Evolutionary conservation across 257 asterid species (phyloP).

Genomic region (Ilex aquifolium): DNA sequence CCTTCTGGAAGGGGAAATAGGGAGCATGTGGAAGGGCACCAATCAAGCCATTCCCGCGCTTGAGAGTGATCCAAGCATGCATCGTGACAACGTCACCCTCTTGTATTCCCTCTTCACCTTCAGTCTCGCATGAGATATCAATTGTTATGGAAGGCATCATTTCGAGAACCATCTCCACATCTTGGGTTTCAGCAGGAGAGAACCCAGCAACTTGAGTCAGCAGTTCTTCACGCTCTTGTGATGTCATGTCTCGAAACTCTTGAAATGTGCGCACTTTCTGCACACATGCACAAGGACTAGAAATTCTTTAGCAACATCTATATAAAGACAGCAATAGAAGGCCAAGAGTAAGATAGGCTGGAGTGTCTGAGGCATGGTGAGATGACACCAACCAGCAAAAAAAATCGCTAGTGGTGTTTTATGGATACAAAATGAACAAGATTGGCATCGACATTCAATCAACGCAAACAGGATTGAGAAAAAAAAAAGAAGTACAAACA

Average conservation of each 20-base stretch:
- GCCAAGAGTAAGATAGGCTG: background rate
- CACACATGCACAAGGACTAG: slow-evolving; percentile 15
- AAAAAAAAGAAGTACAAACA: no score
- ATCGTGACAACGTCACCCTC: slow-evolving; percentile 78
- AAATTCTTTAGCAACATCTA: slow-evolving; percentile 1
- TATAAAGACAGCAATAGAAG: no score
- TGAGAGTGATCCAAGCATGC: slow-evolving; percentile 73
- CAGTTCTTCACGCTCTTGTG: slow-evolving; percentile 54
- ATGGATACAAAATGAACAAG: no score
- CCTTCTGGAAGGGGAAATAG: slow-evolving; percentile 71
- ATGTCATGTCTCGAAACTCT: slow-evolving; percentile 50
- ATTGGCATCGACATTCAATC: no score
- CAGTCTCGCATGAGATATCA: slow-evolving; percentile 75
- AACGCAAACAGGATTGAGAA: no score
- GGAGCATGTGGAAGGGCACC: slow-evolving; percentile 79
- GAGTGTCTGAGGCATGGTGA: no score
- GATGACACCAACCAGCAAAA: no score
- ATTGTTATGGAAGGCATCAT: slow-evolving; percentile 57
- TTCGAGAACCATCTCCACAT: slow-evolving; percentile 74
- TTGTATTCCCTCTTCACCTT: slow-evolving; percentile 90
- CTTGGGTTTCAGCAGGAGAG: slow-evolving; percentile 47
- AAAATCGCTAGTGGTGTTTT: background rate
- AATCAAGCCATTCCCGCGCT: slow-evolving; percentile 63
- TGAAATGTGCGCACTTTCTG: slow-evolving; percentile 58
- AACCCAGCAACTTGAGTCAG: slow-evolving; percentile 56